Conservation (phyloP, 2,329 filamentous ascomycete genomes). For the Talaromyces marneffei region DNA sequence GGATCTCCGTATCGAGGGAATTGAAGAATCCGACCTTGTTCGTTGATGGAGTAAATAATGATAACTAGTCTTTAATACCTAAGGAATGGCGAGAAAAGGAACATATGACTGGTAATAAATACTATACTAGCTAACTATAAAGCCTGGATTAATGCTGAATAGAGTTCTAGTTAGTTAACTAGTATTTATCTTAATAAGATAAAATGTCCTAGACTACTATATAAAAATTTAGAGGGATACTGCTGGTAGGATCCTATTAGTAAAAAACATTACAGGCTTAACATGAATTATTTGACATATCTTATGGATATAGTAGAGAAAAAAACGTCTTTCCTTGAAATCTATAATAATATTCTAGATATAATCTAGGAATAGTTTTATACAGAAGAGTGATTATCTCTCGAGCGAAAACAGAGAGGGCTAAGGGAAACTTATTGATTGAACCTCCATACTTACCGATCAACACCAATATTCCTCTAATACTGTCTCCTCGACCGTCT, state of each 20-base stretch:
- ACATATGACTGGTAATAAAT: too few species aligned
- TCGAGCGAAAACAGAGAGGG: background rate
- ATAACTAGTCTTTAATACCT: too few species aligned
- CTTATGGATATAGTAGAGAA: constrained; percentile 19
- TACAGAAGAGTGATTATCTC: background rate
- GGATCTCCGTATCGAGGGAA: too few species aligned
- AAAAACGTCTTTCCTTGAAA: background rate
- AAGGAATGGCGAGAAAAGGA: too few species aligned
- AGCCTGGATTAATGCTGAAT: too few species aligned
- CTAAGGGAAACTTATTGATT: background rate
- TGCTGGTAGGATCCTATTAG: constrained; percentile 30
- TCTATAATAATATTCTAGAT: background rate
- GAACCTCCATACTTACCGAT: background rate
- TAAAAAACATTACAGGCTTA: constrained; percentile 32
- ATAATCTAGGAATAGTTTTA: background rate
- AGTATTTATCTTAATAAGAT: too few species aligned
- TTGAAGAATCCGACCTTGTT: too few species aligned
- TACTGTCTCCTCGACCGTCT: background rate
- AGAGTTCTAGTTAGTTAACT: too few species aligned
- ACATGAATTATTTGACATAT: constrained; percentile 24
- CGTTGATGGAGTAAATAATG: too few species aligned
- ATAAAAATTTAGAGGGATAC: constrained; percentile 22
- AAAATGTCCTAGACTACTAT: constrained; percentile 25
- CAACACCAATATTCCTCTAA: background rate
- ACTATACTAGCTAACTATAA: too few species aligned